Evolutionary conservation across 495 filamentous ascomycete genomes (phyloP).

Genomic region (Bryoglossum gracile): DNA sequence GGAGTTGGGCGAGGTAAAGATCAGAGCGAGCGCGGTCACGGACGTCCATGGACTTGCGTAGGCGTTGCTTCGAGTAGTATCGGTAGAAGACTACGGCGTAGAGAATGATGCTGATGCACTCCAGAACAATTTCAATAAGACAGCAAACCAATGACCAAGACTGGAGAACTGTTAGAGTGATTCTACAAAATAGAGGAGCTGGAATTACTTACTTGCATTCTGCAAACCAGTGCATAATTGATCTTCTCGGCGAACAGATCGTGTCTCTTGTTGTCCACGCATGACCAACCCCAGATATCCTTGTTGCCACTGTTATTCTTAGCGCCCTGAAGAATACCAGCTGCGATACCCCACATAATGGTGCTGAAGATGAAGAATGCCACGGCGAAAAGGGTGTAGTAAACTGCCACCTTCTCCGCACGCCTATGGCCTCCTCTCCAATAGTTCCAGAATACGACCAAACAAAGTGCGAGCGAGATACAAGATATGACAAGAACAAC

Average conservation of each 20-base stretch:
- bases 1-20: constrained; percentile 91
- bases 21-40: constrained; percentile 91
- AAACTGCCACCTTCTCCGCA: constrained; percentile 86
- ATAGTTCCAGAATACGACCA: constrained; percentile 79
- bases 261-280: constrained; percentile 75
- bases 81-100: constrained; percentile 95
- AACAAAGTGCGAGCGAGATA: constrained; percentile 70
- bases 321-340: constrained; percentile 72
- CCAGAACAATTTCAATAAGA: constrained; percentile 93
- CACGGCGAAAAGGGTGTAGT: constrained; percentile 88
- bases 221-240: constrained; percentile 88
- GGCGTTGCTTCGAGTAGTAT: constrained; percentile 87
- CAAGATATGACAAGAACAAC: constrained; percentile 68
- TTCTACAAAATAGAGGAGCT: too few relatives aligned
- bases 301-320: constrained; percentile 64
- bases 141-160: constrained; percentile 95
- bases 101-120: constrained; percentile 82
- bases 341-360: constrained; percentile 85
- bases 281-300: constrained; percentile 97
- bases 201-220: constrained; percentile 80
- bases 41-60: constrained; percentile 92
- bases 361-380: constrained; percentile 91
- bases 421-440: constrained; percentile 81
- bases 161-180: constrained; percentile 44
- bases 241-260: constrained; percentile 69